Base-by-base conservation (phyloP, 352 stramenopile genomes). In the Pythium periplocum region DNA sequence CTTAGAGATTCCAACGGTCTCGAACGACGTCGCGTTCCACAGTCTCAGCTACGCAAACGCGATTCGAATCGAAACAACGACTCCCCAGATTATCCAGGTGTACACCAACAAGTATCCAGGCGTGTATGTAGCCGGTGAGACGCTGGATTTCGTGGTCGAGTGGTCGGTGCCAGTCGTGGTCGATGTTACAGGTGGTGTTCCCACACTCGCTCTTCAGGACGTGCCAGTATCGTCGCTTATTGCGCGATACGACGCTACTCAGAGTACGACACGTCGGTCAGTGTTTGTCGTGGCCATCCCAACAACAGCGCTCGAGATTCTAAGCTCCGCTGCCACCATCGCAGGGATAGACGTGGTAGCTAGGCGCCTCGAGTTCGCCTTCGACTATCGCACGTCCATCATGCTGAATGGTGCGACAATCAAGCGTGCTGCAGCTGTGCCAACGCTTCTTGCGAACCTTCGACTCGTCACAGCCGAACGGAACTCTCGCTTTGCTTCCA, bases 31-130 rank as follows among this genome's bases (percentile, higher is more conserved):
- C 34, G 37, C 80, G 6, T 75, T 85, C 8, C 63, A 68, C 40
- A 89, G 76, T 62, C 49, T 91, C 2, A 84, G 75, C 49, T 87
- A 82, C 50, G 60, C 51, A 6, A 71, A 84, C 9, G 67, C 73
- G 0, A 34, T 87, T 6, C 64, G 64, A 4, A 62, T 86, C 39
- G 69, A 85, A 52, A 87, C 77, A 1, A 64, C 77, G 35, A 39
- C 30, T 31, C 77, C 77, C 2, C 66, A 54, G 34, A 56, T 86
- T 9, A 32, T 36, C 2, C 69, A 84, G 8, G 55, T 90, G 4
- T 88, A 69, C 56, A 84, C 75, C 9, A 85, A 82, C 61, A 90
- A 90, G 42, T 51, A 64, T 1, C 59, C 73, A 11, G 75, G 75
- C 2, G 59, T 45, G 2, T 93, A 84, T 47, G 73, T 83, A 12